Evolutionary conservation across 78 protist species (phyloP).

Genomic region (Dictyostelium brefeldianum): DNA sequence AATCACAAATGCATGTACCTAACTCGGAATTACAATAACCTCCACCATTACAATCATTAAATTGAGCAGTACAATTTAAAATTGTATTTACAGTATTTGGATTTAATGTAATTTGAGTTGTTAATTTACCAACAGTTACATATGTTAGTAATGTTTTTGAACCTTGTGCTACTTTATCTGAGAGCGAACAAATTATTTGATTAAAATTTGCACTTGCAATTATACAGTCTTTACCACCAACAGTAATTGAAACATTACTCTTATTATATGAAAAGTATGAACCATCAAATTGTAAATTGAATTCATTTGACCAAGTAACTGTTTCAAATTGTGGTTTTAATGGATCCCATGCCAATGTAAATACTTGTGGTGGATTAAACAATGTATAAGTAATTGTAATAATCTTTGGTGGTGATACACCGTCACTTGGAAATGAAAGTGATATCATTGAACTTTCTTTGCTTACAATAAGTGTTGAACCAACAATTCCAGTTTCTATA

Average conservation of each 20-base stretch:
- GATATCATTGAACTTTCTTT: too few species aligned
- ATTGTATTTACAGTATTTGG: neutral
- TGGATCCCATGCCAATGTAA: too few species aligned
- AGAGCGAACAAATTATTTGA: neutral
- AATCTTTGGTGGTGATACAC: too few species aligned
- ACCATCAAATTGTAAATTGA: neutral
- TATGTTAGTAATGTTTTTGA: neutral
- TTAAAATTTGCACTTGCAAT: neutral
- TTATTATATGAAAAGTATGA: neutral
- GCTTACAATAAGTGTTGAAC: too few species aligned
- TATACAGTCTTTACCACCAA: neutral
- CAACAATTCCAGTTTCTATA: too few species aligned
- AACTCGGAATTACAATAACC: neutral
- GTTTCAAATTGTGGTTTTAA: too few species aligned
- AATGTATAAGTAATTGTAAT: too few species aligned
- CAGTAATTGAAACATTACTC: neutral
- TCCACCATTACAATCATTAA: neutral
- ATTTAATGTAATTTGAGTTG: slow-evolving; percentile 17
- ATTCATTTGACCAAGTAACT: neutral
- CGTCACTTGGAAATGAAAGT: too few species aligned
- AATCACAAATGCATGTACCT: neutral
- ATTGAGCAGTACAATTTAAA: neutral
- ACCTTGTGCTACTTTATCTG: neutral
- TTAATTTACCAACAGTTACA: neutral
- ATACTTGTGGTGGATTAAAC: too few species aligned